Conservation (phyloP, 352 stramenopile species). For the Globisporangium okanoganense region DNA sequence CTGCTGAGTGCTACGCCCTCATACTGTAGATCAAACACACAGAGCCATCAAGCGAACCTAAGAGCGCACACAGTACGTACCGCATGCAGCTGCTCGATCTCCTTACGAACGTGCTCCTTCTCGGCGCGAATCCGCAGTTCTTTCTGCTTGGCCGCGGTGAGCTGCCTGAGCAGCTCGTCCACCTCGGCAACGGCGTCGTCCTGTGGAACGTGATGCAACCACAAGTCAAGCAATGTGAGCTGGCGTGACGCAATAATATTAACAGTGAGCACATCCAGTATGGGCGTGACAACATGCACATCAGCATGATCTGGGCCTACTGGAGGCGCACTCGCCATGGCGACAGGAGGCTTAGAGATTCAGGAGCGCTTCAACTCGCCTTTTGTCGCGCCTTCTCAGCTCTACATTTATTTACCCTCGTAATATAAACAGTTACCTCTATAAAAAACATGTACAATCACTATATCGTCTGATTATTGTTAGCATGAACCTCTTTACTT, state of each 20-base stretch:
- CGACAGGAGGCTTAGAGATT: neutral
- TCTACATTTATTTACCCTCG: neutral
- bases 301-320: neutral
- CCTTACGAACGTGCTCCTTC: slow-evolving; percentile 59
- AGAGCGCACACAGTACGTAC: slow-evolving; percentile 15
- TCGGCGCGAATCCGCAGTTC: slow-evolving; percentile 62
- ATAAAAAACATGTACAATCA: neutral
- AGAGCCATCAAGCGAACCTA: no score
- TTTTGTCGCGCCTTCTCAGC: slow-evolving; percentile 5
- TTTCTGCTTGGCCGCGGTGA: slow-evolving; percentile 50
- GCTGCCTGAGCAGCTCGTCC: slow-evolving; percentile 49
- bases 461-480: no score
- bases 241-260: neutral
- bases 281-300: neutral
- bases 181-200: slow-evolving; percentile 35
- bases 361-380: neutral
- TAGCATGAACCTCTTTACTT: neutral
- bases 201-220: neutral
- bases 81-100: slow-evolving; percentile 40
- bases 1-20: no score
- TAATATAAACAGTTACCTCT: neutral
- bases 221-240: neutral
- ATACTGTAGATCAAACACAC: no score
- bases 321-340: slow-evolving; percentile 1
- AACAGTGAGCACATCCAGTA: neutral